These are phyloP conservation scores for Cryptococcus depauperatus DNA, from an alignment of 1,284 basidiomycete genomes.

Conservation along the genomic window DNA sequence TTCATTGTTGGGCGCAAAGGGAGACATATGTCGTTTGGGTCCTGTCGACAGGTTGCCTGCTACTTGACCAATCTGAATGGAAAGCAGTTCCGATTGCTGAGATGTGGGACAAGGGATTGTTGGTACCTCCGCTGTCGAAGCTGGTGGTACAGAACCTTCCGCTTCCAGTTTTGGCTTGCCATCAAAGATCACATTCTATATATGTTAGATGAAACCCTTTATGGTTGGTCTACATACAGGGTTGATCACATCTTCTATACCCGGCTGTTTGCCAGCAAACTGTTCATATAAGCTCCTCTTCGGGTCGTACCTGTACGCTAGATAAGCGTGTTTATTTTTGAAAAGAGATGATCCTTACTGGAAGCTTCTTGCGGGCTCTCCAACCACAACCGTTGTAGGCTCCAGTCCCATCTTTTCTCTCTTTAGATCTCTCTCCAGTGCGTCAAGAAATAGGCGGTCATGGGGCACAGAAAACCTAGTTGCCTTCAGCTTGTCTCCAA, in stretches of 20 bases:
- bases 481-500: neutral
- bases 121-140: no score
- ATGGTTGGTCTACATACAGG: no score
- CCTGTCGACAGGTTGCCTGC: no score
- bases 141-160: no score
- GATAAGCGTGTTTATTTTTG: no score
- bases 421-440: conserved; percentile 84
- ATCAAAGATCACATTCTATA: neutral
- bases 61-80: no score
- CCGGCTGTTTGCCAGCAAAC: conserved; percentile 50
- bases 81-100: no score
- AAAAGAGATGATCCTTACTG: conserved; percentile 15
- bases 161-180: neutral
- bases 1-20: no score
- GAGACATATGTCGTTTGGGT: no score
- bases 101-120: no score
- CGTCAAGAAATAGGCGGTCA: conserved; percentile 89
- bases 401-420: conserved; percentile 80
- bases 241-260: conserved; percentile 27
- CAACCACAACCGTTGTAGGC: conserved; percentile 63
- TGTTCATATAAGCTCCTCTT: conserved; percentile 79
- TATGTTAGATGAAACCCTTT: no score
- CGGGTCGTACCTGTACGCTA: conserved; percentile 66
- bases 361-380: conserved; percentile 63
- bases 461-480: conserved; percentile 79